Conservation (phyloP, 129 eudicot genomes). For the Centrapalus pauciflorus region DNA sequence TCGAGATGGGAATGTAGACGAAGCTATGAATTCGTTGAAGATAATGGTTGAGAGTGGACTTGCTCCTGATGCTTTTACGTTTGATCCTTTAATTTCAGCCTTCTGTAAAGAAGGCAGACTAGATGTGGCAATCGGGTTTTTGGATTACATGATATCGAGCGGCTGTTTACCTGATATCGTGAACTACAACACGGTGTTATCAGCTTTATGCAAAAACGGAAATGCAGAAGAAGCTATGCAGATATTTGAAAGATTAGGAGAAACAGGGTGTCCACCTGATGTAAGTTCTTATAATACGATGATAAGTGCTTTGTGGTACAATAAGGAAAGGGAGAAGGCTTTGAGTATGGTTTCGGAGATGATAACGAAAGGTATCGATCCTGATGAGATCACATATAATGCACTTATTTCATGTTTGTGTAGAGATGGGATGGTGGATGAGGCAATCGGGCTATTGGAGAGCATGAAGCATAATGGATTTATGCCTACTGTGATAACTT, state of each 20-base stretch:
- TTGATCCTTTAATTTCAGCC: constrained; percentile 56
- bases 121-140: constrained; percentile 50
- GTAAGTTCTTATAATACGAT: constrained; percentile 65
- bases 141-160: constrained; percentile 65
- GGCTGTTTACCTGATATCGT: constrained; percentile 66
- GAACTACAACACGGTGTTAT: constrained; percentile 60
- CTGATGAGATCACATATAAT: constrained; percentile 64
- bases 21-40: constrained; percentile 43
- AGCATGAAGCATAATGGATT: constrained; percentile 50
- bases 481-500: constrained; percentile 49
- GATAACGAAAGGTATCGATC: constrained; percentile 53
- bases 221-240: constrained; percentile 51
- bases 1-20: constrained; percentile 54
- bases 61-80: constrained; percentile 50
- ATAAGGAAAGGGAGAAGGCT: constrained; percentile 43
- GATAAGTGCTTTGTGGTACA: constrained; percentile 67
- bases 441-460: constrained; percentile 51
- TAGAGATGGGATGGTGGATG: constrained; percentile 66
- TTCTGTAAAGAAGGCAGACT: constrained; percentile 59
- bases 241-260: constrained; percentile 49
- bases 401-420: constrained; percentile 72
- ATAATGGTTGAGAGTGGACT: constrained; percentile 60
- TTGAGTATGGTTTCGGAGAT: constrained; percentile 49
- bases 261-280: constrained; percentile 58
- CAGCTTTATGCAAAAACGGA: constrained; percentile 61